Evolutionary conservation across 1,139 yeast species (phyloP), one percentile per base, ranked within the genome.

Genomic region (Geotrichum histeridarum): DNA sequence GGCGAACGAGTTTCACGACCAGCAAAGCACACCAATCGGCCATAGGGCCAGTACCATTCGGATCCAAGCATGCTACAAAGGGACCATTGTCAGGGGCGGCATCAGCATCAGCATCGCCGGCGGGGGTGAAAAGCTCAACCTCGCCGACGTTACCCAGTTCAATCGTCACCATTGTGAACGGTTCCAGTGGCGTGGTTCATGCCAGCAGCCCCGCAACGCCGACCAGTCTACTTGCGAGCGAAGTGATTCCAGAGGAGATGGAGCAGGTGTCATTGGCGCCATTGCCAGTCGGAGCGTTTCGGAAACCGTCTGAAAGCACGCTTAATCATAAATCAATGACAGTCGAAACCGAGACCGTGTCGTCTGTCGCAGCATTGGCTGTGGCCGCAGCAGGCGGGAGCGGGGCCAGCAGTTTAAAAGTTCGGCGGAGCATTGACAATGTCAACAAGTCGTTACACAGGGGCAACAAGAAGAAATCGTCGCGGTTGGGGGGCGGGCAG

Each of bases 291-390:
- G 37, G n/a, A n/a, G 18, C 33, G 22, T 22, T 32, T 43, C 38
- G 14, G n/a, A 32, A 8, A n/a, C 44, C 44, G 32, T 22, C 35
- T 7, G 32, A 41, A 17, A 41, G 43, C 31, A 8, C 32, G 15
- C 22, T 11, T 30, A 41, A 41, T 42, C 42, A 50, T 2, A 57
- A 61, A 31, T 62, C 64, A 47, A 67, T 70, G 72, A 70, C 73
- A 2, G 76, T 73, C 17, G 77, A 73, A 58, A 73, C 75, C 1
- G 76, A 73, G 57, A 73, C 75, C 0, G 77, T 73, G n/a, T 60
- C 70, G 2, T 71, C 72, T 1, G 70, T 70, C 5, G 70, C 73
- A 15, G 61, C 69, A 3, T 59, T 69, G 37, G 64, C 68, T 2
- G 70, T 68, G 6, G 60, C 67, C 2, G 58, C 66, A 2, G 62